Evolutionary conservation across 2,329 filamentous ascomycete species (phyloP).

Genomic region (Aspergillus aculeatinus): DNA sequence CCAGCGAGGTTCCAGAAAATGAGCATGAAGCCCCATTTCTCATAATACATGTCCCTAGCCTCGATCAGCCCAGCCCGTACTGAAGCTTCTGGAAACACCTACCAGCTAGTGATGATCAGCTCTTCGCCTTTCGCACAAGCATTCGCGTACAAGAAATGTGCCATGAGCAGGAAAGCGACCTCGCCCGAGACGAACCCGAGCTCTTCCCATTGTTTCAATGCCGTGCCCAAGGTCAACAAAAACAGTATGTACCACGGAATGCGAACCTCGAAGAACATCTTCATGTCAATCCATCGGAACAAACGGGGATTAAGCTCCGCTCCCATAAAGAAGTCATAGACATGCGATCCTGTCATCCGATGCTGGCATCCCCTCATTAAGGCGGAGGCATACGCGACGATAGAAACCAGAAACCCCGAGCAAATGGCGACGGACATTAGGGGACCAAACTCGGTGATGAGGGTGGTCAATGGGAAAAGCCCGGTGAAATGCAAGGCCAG

Average conservation of each 20-base stretch:
- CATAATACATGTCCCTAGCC: slow-evolving; percentile 80
- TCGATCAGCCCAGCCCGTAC: neutral
- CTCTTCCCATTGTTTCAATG: slow-evolving; percentile 74
- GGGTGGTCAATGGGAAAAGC: slow-evolving; percentile 80
- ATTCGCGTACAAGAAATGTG: slow-evolving; percentile 87
- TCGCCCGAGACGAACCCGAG: slow-evolving; percentile 83
- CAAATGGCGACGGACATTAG: slow-evolving; percentile 89
- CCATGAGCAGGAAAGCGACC: slow-evolving; percentile 77
- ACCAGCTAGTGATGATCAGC: slow-evolving; percentile 81
- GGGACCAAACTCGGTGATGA: slow-evolving; percentile 92
- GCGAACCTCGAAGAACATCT: slow-evolving; percentile 93
- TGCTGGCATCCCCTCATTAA: slow-evolving; percentile 76
- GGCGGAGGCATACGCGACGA: slow-evolving; percentile 85
- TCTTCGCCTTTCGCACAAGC: slow-evolving; percentile 90
- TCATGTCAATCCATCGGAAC: slow-evolving; percentile 80
- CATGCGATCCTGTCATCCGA: slow-evolving; percentile 77
- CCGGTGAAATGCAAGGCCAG: slow-evolving; percentile 73
- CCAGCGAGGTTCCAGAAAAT: slow-evolving; percentile 97
- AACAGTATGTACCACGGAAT: slow-evolving; percentile 93
- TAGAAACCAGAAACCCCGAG: slow-evolving; percentile 77
- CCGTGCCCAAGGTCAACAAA: slow-evolving; percentile 70
- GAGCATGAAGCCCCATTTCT: slow-evolving; percentile 95
- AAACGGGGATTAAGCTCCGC: slow-evolving; percentile 81
- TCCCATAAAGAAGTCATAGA: slow-evolving; percentile 91
- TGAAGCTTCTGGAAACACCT: slow-evolving; percentile 22